Conservation (phyloP, 257 asterid species). For the Solanum chilense region DNA sequence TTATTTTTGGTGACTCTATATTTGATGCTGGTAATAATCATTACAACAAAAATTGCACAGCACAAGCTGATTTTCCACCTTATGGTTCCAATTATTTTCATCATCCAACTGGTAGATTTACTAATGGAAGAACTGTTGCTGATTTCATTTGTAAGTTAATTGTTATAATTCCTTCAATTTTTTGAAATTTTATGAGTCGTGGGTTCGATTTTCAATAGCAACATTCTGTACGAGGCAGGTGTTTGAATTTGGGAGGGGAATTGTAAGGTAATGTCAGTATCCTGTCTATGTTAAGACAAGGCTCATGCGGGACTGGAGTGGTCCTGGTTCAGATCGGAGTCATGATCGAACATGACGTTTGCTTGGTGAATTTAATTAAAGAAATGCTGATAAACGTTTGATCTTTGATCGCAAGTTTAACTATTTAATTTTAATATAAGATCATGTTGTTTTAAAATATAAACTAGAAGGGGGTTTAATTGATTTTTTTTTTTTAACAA, state of each 20-base stretch:
- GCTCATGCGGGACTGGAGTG: too few relatives aligned
- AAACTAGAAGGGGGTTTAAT: too few relatives aligned
- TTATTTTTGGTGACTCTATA: conserved; percentile 62
- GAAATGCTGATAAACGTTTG: background rate
- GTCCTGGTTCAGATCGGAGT: too few relatives aligned
- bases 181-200: background rate
- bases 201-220: background rate
- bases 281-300: too few relatives aligned
- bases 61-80: conserved; percentile 82
- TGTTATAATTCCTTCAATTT: too few relatives aligned
- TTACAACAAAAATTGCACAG: conserved; percentile 32
- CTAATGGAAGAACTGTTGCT: conserved; percentile 65
- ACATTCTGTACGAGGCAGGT: background rate
- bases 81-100: conserved; percentile 65
- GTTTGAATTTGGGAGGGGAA: too few relatives aligned
- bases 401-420: background rate
- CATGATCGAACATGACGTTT: too few relatives aligned
- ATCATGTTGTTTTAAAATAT: background rate
- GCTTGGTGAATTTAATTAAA: background rate
- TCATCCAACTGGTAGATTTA: conserved; percentile 76
- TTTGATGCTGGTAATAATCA: conserved; percentile 80
- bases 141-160: conserved; percentile 46
- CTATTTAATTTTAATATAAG: background rate
- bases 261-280: too few relatives aligned
- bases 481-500: too few relatives aligned